Evolutionary conservation across 2,329 filamentous ascomycete species (phyloP).

Genomic region (Alternaria hordeiaustralica): DNA sequence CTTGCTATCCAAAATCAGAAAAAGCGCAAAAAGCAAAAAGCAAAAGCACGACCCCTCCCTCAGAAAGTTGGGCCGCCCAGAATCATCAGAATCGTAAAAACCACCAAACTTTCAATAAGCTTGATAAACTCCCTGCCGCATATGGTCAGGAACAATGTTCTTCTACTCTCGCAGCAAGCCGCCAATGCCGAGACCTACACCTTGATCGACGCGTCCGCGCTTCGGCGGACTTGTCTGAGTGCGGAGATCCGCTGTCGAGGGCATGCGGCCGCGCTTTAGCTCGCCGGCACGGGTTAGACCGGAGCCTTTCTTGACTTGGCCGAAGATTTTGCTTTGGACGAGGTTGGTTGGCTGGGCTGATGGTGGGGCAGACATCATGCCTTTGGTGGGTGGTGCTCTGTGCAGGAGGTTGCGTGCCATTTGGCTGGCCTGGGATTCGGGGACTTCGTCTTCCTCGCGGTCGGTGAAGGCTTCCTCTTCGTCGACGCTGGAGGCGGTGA

Average conservation of each 20-base stretch:
- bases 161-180: constrained; percentile 39
- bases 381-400: constrained; percentile 56
- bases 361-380: constrained; percentile 35
- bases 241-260: constrained; percentile 34
- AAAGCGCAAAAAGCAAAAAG: neutral
- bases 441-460: constrained; percentile 70
- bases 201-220: constrained; percentile 57
- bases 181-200: constrained; percentile 65
- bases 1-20: constrained; percentile 2
- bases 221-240: constrained; percentile 51
- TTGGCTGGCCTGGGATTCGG: constrained; percentile 78
- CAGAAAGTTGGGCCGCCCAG: constrained; percentile 4
- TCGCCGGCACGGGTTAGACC: constrained; percentile 45
- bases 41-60: neutral
- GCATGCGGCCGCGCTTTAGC: constrained; percentile 39
- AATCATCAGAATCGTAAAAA: constrained; percentile 21
- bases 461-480: constrained; percentile 62
- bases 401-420: constrained; percentile 78
- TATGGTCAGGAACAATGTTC: constrained; percentile 26
- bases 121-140: constrained; percentile 15
- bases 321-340: constrained; percentile 69
- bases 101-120: constrained; percentile 1
- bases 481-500: constrained; percentile 50
- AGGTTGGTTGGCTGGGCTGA: constrained; percentile 38
- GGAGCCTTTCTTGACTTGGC: constrained; percentile 63